Evolutionary conservation across 768 basidiomycete species (phyloP), one percentile per base, ranked within the genome.

Genomic region (Xerocomellus amylosporus): DNA sequence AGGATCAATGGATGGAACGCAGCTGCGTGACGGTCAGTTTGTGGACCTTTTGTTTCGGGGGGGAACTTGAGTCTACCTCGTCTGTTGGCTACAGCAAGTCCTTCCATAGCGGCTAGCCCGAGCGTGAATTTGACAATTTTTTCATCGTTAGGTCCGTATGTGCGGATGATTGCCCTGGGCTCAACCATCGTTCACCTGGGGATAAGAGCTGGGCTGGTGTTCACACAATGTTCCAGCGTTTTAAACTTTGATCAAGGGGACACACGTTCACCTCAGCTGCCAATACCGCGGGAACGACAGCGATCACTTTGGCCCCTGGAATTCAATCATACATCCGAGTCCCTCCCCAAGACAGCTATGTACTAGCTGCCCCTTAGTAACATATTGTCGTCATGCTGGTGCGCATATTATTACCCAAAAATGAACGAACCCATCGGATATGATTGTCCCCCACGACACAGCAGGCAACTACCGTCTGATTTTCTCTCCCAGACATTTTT

Each of bases 21-120:
- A 85, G 61, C 59, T 60, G 34, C 14, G 37, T 30, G 9, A 34
- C 20, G 12, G 19, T 57, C 31, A 51, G 53, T 45, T 28, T 31
- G 12, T n/a, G 41, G 8, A 17, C 13, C 24, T 46, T 42, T 38
- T 44, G 5, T 34, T 22, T 15, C 10, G 24, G 7, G 7, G 46
- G 19, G 33, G 5, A 47, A 10, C 19, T 22, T 38, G 31, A 24
- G 34, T 75, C 43, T 58, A 84, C 88, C 74, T 69, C 71, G 73
- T 55, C 71, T 76, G 64, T 92, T 92, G 19, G 89, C 90, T 10
- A 75, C 73, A 5, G 86, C 84, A 38, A 91, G 77, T 15, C 75
- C 73, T 60, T 87, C 87, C 79, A 91, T 83, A 37, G 78, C 77
- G 14, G 83, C 74, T 67, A 86, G 84, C 40, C 82, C 85, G 20